These are phyloP conservation scores for Stagonosporopsis vannaccii DNA, from an alignment of 2,329 filamentous ascomycete genomes.

Conservation along the genomic window DNA sequence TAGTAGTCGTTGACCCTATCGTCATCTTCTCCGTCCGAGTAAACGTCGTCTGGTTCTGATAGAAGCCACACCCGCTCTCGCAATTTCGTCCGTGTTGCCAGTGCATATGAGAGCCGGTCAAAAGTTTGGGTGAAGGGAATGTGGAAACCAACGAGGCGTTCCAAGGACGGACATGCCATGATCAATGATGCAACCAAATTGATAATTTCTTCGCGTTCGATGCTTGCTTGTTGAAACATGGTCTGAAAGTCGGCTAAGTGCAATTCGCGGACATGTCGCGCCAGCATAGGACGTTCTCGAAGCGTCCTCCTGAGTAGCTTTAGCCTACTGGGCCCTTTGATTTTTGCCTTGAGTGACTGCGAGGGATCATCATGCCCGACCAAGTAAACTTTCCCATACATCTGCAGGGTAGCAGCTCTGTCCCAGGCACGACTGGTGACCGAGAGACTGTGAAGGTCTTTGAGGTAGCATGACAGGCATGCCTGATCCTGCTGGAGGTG, in stretches of 20 bases:
- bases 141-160: slow-evolving; percentile 62
- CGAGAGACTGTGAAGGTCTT: slow-evolving; percentile 61
- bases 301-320: slow-evolving; percentile 63
- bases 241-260: slow-evolving; percentile 59
- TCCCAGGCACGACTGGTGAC: slow-evolving; percentile 65
- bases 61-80: slow-evolving; percentile 66
- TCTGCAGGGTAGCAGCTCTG: slow-evolving; percentile 55
- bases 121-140: slow-evolving; percentile 62
- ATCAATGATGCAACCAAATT: slow-evolving; percentile 64
- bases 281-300: slow-evolving; percentile 59
- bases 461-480: slow-evolving; percentile 62
- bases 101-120: slow-evolving; percentile 62
- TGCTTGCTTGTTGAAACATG: slow-evolving; percentile 46
- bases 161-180: slow-evolving; percentile 65
- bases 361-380: slow-evolving; percentile 52
- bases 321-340: slow-evolving; percentile 59
- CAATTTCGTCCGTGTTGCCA: slow-evolving; percentile 62
- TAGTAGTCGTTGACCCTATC: slow-evolving; percentile 35
- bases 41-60: slow-evolving; percentile 24
- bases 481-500: slow-evolving; percentile 49
- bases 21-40: slow-evolving; percentile 45
- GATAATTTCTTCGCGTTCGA: slow-evolving; percentile 58
- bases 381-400: slow-evolving; percentile 59
- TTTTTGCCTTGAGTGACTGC: slow-evolving; percentile 48
- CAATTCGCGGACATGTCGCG: slow-evolving; percentile 61